These are phyloP conservation scores for Solanum clarkiae DNA, from an alignment of 257 asterid genomes.

Conservation along the genomic window DNA sequence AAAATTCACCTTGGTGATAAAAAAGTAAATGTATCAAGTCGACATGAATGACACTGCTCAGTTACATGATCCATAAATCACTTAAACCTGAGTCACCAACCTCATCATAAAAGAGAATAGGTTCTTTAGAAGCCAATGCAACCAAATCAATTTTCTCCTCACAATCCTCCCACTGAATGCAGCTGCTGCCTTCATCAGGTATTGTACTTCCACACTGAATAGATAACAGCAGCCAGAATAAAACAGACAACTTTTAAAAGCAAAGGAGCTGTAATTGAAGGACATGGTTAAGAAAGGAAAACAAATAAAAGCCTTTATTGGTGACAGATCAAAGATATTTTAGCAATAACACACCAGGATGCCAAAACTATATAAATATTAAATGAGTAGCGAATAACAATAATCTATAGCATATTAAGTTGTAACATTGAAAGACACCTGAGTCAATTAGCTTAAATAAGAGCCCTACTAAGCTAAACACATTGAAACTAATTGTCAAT, in stretches of 20 bases:
- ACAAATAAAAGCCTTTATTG: background rate
- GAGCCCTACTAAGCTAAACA: background rate
- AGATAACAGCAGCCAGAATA: conserved; percentile 14
- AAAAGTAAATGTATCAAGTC: background rate
- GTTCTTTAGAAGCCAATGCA: conserved; percentile 76
- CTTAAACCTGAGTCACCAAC: conserved; percentile 24
- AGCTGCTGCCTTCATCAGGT: conserved; percentile 24
- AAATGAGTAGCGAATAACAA: background rate
- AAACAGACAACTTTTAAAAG: background rate
- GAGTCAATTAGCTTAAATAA: background rate
- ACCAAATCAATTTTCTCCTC: conserved; percentile 69
- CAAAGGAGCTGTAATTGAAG: background rate
- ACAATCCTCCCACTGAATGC: conserved; percentile 67
- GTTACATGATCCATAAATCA: conserved; percentile 6
- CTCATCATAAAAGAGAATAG: conserved; percentile 95
- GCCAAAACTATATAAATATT: background rate
- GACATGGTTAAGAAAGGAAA: background rate
- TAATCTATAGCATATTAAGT: background rate
- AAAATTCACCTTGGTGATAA: background rate
- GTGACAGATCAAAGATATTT: background rate
- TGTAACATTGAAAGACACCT: background rate
- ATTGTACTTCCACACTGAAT: conserved; percentile 45
- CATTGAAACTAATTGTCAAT: background rate
- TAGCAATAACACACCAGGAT: background rate
- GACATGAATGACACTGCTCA: background rate